Conservation (phyloP, 495 filamentous ascomycete genomes). For the Xylaria acuta region DNA sequence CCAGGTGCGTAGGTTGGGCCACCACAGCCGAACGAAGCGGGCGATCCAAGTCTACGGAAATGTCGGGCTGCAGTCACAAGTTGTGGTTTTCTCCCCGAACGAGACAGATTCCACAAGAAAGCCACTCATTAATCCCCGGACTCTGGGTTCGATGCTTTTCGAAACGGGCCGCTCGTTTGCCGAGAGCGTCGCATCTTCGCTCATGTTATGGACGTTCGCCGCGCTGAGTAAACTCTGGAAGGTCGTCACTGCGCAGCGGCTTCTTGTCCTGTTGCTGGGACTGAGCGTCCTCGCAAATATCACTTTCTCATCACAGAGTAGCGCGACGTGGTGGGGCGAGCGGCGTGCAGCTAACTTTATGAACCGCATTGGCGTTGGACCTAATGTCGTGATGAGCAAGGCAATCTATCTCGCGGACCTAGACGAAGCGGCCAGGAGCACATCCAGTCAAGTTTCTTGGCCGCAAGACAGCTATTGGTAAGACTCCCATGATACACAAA, state of each 20-base stretch:
- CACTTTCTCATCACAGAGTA: conserved; percentile 70
- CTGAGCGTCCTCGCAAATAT: conserved; percentile 73
- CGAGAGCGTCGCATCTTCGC: conserved; percentile 71
- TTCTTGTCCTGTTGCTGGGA: conserved; percentile 72
- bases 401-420: conserved; percentile 84
- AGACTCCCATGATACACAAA: conserved; percentile 3
- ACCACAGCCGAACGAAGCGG: conserved; percentile 84
- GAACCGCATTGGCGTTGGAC: conserved; percentile 76
- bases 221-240: conserved; percentile 68
- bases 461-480: conserved; percentile 52
- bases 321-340: conserved; percentile 84
- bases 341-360: conserved; percentile 80
- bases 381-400: conserved; percentile 80
- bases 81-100: conserved; percentile 65
- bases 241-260: conserved; percentile 72
- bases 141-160: conserved; percentile 69
- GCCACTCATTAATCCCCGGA: conserved; percentile 69
- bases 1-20: conserved; percentile 81
- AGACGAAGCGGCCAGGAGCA: conserved; percentile 65
- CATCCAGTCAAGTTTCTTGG: conserved; percentile 33
- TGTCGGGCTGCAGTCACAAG: conserved; percentile 74
- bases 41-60: conserved; percentile 90
- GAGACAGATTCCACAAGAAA: conserved; percentile 47
- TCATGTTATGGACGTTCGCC: conserved; percentile 76
- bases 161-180: conserved; percentile 71